Evolutionary conservation across 2,329 filamentous ascomycete species (phyloP).

Genomic region (Didymella sp.): DNA sequence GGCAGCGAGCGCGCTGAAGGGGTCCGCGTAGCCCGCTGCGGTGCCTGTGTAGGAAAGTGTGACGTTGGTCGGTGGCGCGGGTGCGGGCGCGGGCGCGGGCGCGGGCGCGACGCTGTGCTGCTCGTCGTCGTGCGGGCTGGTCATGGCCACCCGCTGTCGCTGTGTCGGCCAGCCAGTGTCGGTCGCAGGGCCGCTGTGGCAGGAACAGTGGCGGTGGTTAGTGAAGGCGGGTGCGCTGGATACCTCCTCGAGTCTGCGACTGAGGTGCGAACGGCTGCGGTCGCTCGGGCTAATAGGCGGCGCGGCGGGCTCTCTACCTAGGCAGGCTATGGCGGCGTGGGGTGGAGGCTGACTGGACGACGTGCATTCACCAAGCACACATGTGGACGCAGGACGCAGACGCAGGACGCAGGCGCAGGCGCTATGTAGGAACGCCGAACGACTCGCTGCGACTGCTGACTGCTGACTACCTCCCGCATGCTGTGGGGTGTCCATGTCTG

Average conservation of each 20-base stretch:
- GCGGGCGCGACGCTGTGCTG: constrained; percentile 11
- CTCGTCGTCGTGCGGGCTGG: constrained; percentile 31
- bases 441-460: constrained; percentile 16
- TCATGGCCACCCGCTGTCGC: constrained; percentile 31
- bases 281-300: constrained; percentile 10
- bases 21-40: constrained; percentile 10
- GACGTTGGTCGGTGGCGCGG: constrained; percentile 23
- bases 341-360: constrained; percentile 16
- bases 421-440: constrained; percentile 17
- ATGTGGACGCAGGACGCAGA: constrained; percentile 7
- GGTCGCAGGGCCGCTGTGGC: constrained; percentile 3
- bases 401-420: not conserved
- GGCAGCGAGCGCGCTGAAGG: constrained; percentile 33
- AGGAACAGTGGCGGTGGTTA: not conserved
- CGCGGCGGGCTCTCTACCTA: constrained; percentile 9
- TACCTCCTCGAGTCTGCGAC: not conserved
- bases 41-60: constrained; percentile 7
- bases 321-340: constrained; percentile 9
- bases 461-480: constrained; percentile 4
- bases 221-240: constrained; percentile 2
- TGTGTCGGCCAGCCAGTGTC: constrained; percentile 7
- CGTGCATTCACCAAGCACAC: constrained; percentile 15
- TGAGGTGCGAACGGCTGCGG: constrained; percentile 10
- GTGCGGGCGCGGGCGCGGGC: too few relatives aligned
- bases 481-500: constrained; percentile 9